Base-by-base conservation (phyloP, 768 basidiomycete genomes). In the Crepidotus variabilis region DNA sequence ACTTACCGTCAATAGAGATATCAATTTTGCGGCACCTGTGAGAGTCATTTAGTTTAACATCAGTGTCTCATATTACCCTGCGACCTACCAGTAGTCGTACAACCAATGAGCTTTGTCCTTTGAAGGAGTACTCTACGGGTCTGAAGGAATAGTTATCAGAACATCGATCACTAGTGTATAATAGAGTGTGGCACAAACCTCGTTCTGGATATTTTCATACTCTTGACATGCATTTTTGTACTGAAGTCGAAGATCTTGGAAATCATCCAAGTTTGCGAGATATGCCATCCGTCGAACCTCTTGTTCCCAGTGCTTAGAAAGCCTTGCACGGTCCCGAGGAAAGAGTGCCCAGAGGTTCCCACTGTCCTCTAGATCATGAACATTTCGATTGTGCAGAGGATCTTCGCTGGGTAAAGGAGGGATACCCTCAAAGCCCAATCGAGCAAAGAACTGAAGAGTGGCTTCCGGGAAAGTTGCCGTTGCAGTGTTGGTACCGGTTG, bases 1-100 rank as follows among this genome's bases (percentile, higher is more conserved):
- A 51, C 39, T 22, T 54, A 60, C 59, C 49, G 47, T 53, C 7
- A 60, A 51, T 11, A 60, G 39, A 2, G 59, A 60, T 10, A 52
- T 51, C 14, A 60, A 32, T 24, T 60, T 60, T 9, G 59, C 59
- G 45, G 59, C 59, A 34, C 59, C 59, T 60, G 46, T 50, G 48
- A 36, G 34, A 11, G 14, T 46, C 16, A 36, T 21, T 20, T 14
- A 34, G 35, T 24, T 24, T n/a, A 32, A 3, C 39, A 18, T 16
- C 33, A 47, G 52, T 54, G 28, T 8, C 8, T 28, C 4, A 28
- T 3, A 4, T 28, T 28, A 28, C 16, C 18, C 32, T 33, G 13
- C 23, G 16, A 54, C 59, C 10, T 63, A 86, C 87, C 88, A 18
- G 84, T 90, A 0, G 89, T 91, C 0, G 90, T 92, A 58, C 88